A percentile compares a stretch with the other conserved stretches of the same genome.
Conservation (phyloP, 345 rosid species). For the Salix viminalis region DNA sequence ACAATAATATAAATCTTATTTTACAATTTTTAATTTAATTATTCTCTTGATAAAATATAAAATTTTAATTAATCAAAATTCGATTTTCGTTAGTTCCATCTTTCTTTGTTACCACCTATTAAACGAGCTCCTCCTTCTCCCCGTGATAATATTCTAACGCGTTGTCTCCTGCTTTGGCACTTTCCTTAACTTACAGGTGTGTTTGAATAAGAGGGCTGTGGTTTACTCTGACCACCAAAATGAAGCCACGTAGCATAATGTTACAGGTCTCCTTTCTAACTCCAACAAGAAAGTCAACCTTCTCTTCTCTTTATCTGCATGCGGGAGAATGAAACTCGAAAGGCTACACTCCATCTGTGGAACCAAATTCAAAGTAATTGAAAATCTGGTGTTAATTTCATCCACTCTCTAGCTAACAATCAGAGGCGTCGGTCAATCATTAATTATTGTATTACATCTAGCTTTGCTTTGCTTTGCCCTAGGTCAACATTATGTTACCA, state of each 20-base stretch:
- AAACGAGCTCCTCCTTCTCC: neutral
- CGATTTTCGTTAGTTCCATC: no score
- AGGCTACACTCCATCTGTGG: conserved; percentile 6
- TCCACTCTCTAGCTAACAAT: conserved; percentile 45
- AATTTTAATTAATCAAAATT: no score
- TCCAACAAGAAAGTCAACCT: conserved; percentile 31
- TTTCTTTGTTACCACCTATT: no score
- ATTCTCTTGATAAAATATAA: no score
- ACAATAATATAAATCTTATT: no score
- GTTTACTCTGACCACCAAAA: conserved; percentile 16
- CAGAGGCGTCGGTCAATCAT: conserved; percentile 27
- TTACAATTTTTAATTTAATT: no score
- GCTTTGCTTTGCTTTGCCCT: neutral
- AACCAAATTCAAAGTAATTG: conserved; percentile 32
- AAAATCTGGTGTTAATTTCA: conserved; percentile 37
- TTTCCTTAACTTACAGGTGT: conserved; percentile 1
- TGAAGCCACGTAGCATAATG: conserved; percentile 15
- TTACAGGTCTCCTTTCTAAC: conserved; percentile 10
- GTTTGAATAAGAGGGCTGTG: neutral
- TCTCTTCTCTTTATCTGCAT: neutral
- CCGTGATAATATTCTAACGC: neutral
- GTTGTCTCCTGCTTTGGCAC: neutral
- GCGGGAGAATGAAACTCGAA: neutral
- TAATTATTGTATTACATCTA: conserved; percentile 21
- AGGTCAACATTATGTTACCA: conserved; percentile 2